These are phyloP conservation scores for Taphrina pruni DNA, from an alignment of 1,139 yeast genomes.

Conservation along the genomic window DNA sequence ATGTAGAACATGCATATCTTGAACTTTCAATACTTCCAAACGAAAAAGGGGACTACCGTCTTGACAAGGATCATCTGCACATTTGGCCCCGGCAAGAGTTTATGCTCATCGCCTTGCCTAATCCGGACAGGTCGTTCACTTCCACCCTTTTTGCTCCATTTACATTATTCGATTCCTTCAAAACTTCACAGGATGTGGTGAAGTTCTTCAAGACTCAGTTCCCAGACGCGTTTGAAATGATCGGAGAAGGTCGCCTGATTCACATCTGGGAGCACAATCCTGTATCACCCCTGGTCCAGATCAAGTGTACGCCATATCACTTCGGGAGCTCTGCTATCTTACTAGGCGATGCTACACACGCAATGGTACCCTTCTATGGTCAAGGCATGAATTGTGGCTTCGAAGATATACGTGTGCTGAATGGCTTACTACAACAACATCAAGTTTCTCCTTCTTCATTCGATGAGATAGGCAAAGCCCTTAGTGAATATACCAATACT, in stretches of 20 bases:
- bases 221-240: constrained; percentile 72
- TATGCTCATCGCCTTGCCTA: constrained; percentile 91
- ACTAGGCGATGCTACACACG: constrained; percentile 93
- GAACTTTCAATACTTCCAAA: constrained; percentile 76
- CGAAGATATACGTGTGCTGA: constrained; percentile 77
- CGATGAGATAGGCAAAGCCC: constrained; percentile 59
- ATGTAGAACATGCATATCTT: constrained; percentile 81
- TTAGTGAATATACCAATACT: constrained; percentile 61
- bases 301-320: constrained; percentile 63
- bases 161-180: constrained; percentile 64
- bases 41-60: constrained; percentile 46
- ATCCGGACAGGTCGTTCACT: constrained; percentile 67
- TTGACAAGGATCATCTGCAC: constrained; percentile 80
- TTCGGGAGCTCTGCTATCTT: constrained; percentile 67
- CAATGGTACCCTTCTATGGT: constrained; percentile 96
- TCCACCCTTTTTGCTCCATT: constrained; percentile 89
- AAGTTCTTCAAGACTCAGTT: constrained; percentile 67
- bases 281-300: constrained; percentile 71
- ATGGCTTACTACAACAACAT: constrained; percentile 49
- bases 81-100: constrained; percentile 89
- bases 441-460: constrained; percentile 58
- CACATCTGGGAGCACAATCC: constrained; percentile 67
- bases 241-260: constrained; percentile 65
- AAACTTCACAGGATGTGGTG: constrained; percentile 53
- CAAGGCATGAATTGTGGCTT: constrained; percentile 98